phyloP scores from a whole-genome alignment of 805 yeast genomes.

The Wickerhamiella shivajii region DNA sequence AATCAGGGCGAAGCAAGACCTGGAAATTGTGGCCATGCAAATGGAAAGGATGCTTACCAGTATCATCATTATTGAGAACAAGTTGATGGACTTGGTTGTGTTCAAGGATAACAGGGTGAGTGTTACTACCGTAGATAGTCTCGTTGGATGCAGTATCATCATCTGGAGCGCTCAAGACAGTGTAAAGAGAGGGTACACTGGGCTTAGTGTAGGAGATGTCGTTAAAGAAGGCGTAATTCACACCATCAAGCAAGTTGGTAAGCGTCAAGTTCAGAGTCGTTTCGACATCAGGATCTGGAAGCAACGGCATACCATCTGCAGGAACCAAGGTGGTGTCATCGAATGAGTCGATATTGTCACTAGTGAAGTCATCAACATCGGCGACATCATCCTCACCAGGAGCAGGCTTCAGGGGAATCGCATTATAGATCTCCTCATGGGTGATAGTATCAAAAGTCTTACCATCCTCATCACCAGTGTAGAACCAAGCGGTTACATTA shows the following conservation, averaged over 20 bases:
- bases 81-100: conserved; percentile 60
- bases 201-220: conserved; percentile 66
- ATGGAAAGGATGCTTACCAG: conserved; percentile 96
- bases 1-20: conserved; percentile 44
- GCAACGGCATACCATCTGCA: conserved; percentile 35
- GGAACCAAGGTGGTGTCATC: conserved; percentile 78
- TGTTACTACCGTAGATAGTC: conserved; percentile 67
- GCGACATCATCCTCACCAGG: conserved; percentile 25
- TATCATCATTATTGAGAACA: conserved; percentile 70
- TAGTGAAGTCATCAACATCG: conserved; percentile 18
- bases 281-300: conserved; percentile 49
- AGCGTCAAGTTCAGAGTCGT: conserved; percentile 62
- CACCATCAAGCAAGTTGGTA: conserved; percentile 77
- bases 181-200: conserved; percentile 69
- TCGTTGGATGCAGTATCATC: conserved; percentile 35
- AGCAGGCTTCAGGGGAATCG: conserved; percentile 10
- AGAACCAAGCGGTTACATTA: conserved; percentile 63
- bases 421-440: conserved; percentile 44
- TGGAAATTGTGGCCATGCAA: conserved; percentile 91
- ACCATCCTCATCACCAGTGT: conserved; percentile 16
- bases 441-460: conserved; percentile 26
- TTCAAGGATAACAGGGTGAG: conserved; percentile 58
- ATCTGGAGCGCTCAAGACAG: conserved; percentile 54
- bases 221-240: conserved; percentile 94
- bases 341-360: conserved; percentile 33